Conservation (phyloP, 192 early-diverging fungal species). For the Oehlia diaphana region DNA sequence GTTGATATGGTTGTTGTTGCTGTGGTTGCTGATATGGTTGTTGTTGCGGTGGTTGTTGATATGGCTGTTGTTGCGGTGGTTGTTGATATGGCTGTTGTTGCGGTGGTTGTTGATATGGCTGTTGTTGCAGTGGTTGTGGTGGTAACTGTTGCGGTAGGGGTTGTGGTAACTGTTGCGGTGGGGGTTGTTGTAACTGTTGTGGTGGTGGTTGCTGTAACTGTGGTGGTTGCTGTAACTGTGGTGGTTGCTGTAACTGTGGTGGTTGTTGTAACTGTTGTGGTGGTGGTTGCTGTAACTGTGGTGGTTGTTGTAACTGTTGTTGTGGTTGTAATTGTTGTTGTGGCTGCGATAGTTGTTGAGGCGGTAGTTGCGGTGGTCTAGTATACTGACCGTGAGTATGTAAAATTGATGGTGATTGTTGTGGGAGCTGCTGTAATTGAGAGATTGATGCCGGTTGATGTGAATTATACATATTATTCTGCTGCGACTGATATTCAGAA, state of each 20-base stretch:
- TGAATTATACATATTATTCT: background rate
- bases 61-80: background rate
- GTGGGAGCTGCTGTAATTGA: constrained; percentile 30
- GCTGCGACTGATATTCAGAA: background rate
- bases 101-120: background rate
- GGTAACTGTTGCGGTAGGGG: too few species aligned
- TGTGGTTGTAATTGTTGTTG: background rate
- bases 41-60: background rate
- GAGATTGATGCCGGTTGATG: background rate
- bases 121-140: background rate
- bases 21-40: background rate
- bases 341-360: background rate
- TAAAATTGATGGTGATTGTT: background rate
- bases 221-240: too few species aligned
- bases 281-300: background rate
- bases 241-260: background rate
- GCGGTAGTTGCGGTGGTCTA: background rate
- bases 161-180: too few species aligned
- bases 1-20: background rate
- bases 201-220: too few species aligned
- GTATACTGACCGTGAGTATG: background rate
- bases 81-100: background rate
- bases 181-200: too few species aligned
- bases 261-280: background rate
- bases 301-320: background rate